Evolutionary conservation across 768 basidiomycete genomes (phyloP), one percentile per base, ranked within the genome.

Genomic region (Leccinum subgranulosum): DNA sequence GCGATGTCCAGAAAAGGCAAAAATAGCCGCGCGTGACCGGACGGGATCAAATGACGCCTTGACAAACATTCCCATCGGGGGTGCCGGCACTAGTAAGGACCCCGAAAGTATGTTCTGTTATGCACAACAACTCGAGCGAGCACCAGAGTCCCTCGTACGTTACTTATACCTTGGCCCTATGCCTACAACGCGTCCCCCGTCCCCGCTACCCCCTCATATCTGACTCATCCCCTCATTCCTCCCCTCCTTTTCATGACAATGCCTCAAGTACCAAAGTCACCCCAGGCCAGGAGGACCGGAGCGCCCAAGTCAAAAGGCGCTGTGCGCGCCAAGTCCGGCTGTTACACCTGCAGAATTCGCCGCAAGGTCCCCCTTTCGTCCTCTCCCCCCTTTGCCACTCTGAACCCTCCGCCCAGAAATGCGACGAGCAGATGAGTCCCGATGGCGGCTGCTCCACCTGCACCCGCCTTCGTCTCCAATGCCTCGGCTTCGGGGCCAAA

Each of bases 321-420:
- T 55, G 83, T 87, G 28, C 86, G 90, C 69, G 90, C 90, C 55
- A 92, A 92, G 81, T 88, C 88, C 53, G 90, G 91, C 62, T 93
- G 91, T 72, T 92, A 91, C 76, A 92, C 90, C 56, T 92, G 90
- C 77, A 82, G 90, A 66, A 90, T 92, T 41, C 83, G 91, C 63
- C 81, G 90, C 66, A 92, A 92, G 88, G 90, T 90, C 51, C 43
- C 73, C 72, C 34, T 52, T 57, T 47, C 49, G 54, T 41, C 14
- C 54, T 8, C 29, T 5, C 28, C 53, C 57, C 57, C 56, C 50
- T 49, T 7, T 27, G 23, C 21, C 56, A 25, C 27, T 34, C 59
- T 64, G 69, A 45, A 64, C 66, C 54, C 45, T 31, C 49, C 33
- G 36, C 51, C 5, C 73, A 92, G 90, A 92, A 92, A 82, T 93